Evolutionary conservation across 768 basidiomycete species (phyloP), one percentile per base, ranked within the genome.

Genomic region (Boletellus sp.): DNA sequence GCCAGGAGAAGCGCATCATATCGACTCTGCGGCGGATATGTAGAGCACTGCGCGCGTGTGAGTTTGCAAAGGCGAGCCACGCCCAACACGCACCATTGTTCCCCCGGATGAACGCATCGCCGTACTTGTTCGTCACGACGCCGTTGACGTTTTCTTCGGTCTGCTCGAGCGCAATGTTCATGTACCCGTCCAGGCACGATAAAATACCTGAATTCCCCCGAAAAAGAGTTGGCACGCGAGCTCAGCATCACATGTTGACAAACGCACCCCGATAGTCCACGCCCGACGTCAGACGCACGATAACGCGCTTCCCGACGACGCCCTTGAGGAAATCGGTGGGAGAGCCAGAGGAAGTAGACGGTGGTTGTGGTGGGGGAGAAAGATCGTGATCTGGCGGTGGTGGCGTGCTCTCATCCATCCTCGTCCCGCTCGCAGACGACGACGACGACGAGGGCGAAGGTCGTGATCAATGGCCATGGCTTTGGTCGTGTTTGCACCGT

Each of bases 161-260:
- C 68, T 96, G 90, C 70, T 99, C 96, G 32, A 98, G 72, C 13
- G 93, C 96, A 43, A 98, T 95, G 71, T 98, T 98, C 96, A 99
- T 98, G 70, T 96, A 98, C 0, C 94, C 94, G 69, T 98, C 96
- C 20, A 98, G 78, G 63, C 96, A 98, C 3, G 93, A 94, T 13
- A 99, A 72, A 3, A 94, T 78, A 17, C 95, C 95, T 98, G 6
- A 11, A 3, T 15, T 8, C 24, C 24, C 7, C 24, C 26, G 17
- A 19, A 19, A n/a, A 36, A 34, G 42, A 20, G 41, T 55, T 24
- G 44, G 26, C 31, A 23, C 23, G 13, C 16, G 28, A 23, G 48
- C 31, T 35, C 42, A 28, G 31, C 10, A 34, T 22, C 32, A 9
- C 24, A 13, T 15, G 39, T 44, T 8, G 45, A 45, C 35, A 50